A percentile compares a stretch with the other conserved stretches of the same genome.
Conservation (phyloP, 1,139 yeast genomes). For the Saccharomycopsis crataegensis region DNA sequence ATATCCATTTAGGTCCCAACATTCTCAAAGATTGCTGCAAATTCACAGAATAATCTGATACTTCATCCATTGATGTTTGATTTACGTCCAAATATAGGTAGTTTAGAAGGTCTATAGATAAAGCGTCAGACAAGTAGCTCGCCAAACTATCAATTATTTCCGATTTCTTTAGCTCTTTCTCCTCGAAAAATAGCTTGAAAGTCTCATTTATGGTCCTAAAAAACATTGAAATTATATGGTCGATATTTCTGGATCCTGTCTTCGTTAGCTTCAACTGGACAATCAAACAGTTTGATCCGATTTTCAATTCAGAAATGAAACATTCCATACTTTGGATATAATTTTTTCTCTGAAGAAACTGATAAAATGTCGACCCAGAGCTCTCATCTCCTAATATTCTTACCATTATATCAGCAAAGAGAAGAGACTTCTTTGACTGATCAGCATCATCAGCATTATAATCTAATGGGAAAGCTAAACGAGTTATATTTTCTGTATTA, state of each 20-base stretch:
- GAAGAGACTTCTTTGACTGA: not conserved
- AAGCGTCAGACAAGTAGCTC: conserved; percentile 36
- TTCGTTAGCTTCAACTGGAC: conserved; percentile 35
- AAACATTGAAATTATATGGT: conserved; percentile 28
- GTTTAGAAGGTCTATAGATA: conserved; percentile 38
- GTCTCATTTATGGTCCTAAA: conserved; percentile 26
- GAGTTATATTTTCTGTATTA: not conserved
- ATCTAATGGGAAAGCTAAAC: not conserved
- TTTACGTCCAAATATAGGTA: conserved; percentile 34
- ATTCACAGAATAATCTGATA: conserved; percentile 31
- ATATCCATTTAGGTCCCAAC: conserved; percentile 31
- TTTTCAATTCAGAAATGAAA: not conserved
- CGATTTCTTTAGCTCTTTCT: conserved; percentile 20
- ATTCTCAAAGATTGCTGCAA: conserved; percentile 31
- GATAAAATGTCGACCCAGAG: not conserved
- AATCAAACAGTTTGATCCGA: not conserved
- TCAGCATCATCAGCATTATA: not conserved
- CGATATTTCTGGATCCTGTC: conserved; percentile 32
- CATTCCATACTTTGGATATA: not conserved
- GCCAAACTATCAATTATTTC: conserved; percentile 27
- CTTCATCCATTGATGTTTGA: conserved; percentile 39
- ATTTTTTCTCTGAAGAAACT: not conserved
- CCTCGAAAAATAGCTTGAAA: conserved; percentile 9
- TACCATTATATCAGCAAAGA: not conserved
- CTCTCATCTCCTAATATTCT: not conserved